A percentile compares a stretch with the other conserved stretches of the same genome.
These are phyloP conservation scores for Guadua angustifolia DNA, from an alignment of 176 grass and related monocot species.

Conservation along the genomic window DNA sequence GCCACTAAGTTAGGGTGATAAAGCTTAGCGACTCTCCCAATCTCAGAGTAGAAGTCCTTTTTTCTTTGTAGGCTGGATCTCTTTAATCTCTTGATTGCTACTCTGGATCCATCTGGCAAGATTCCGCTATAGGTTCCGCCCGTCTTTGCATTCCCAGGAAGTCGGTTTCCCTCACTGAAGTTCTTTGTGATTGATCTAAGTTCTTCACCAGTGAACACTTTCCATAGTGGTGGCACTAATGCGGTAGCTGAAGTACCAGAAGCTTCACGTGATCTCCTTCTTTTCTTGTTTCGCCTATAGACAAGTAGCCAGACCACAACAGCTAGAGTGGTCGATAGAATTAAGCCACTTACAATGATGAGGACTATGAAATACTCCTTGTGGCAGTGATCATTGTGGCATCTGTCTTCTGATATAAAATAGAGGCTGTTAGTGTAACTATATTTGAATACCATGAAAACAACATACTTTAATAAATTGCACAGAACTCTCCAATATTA, in stretches of 20 bases:
- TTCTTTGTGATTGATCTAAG: constrained; percentile 94
- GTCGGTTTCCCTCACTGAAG: constrained; percentile 94
- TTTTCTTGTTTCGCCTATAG: constrained; percentile 84
- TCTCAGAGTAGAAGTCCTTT: constrained; percentile 97
- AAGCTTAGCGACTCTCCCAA: constrained; percentile 89
- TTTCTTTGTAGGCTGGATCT: constrained; percentile 94
- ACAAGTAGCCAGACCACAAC: constrained; percentile 92
- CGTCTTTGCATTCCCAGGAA: constrained; percentile 93
- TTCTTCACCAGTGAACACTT: constrained; percentile 89
- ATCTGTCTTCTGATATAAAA: constrained; percentile 53
- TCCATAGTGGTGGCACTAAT: constrained; percentile 80
- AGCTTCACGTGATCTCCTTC: constrained; percentile 76
- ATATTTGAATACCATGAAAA: constrained; percentile 10
- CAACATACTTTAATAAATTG: constrained; percentile 9
- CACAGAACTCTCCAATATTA: neutral
- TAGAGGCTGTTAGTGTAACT: constrained; percentile 3
- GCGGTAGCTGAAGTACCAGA: constrained; percentile 69
- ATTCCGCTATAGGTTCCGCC: constrained; percentile 90
- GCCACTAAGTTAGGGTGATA: constrained; percentile 94
- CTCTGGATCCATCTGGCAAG: constrained; percentile 80
- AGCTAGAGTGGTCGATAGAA: constrained; percentile 72
- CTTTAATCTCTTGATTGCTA: constrained; percentile 93
- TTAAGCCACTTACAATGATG: constrained; percentile 76
- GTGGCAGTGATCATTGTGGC: constrained; percentile 66
- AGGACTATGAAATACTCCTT: constrained; percentile 86